phyloP scores from a whole-genome alignment of 306 rosid genomes.

The Pyrus bretschneideri region DNA sequence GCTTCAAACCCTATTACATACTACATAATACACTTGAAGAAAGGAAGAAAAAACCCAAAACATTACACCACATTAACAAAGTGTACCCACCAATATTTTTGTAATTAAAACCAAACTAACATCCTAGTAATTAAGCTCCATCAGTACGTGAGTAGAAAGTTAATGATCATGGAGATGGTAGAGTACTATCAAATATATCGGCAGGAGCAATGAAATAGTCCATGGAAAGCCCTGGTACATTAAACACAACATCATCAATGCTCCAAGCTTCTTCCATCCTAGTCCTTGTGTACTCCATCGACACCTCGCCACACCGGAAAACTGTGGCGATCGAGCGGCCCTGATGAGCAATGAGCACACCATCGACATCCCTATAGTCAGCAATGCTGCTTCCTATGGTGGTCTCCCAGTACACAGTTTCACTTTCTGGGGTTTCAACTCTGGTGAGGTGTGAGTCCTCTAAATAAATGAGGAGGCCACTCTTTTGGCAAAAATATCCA shows the following conservation, averaged over 20 bases:
- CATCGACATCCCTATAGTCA: conserved; percentile 76
- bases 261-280: conserved; percentile 91
- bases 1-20: not conserved
- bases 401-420: conserved; percentile 87
- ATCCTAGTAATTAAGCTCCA: conserved; percentile 13
- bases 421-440: conserved; percentile 47
- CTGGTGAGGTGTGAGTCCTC: conserved; percentile 94
- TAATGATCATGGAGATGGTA: conserved; percentile 44
- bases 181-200: conserved; percentile 44
- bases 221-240: conserved; percentile 83
- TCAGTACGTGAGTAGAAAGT: not conserved
- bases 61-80: not conserved
- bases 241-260: conserved; percentile 84
- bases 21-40: conserved; percentile 2
- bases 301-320: conserved; percentile 69
- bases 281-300: conserved; percentile 76
- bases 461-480: conserved; percentile 79
- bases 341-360: conserved; percentile 70
- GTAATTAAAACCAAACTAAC: conserved; percentile 6
- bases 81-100: conserved; percentile 15
- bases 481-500: conserved; percentile 90
- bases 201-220: conserved; percentile 92
- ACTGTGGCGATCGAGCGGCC: conserved; percentile 89
- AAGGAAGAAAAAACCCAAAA: not conserved
- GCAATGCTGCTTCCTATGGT: conserved; percentile 89